Percentiles rank a stretch among this genome's conserved stretches.
Evolutionary conservation across 257 asterid species (phyloP).

Genomic region (Perilla frutescens): DNA sequence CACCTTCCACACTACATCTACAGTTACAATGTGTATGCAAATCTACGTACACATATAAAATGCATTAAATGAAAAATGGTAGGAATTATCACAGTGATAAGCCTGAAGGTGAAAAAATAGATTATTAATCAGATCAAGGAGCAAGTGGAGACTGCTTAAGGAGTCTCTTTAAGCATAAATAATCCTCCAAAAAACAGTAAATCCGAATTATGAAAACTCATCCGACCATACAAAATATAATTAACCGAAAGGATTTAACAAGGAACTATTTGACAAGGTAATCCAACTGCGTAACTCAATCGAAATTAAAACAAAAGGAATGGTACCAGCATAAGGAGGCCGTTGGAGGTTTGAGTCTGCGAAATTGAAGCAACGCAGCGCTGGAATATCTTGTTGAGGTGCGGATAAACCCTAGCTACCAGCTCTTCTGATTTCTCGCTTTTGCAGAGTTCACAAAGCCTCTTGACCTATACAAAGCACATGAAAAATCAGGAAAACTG

Average conservation of each 20-base stretch:
- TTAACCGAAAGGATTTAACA: neutral
- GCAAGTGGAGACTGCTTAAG: neutral
- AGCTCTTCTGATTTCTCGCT: constrained; percentile 78
- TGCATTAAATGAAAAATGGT: neutral
- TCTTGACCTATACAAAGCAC: constrained; percentile 59
- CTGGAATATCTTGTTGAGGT: constrained; percentile 80
- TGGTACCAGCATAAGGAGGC: constrained; percentile 79
- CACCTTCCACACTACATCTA: constrained; percentile 4
- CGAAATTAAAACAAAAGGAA: neutral
- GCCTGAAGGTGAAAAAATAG: neutral
- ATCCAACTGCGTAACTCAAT: neutral
- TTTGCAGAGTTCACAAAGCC: constrained; percentile 72
- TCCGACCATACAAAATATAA: neutral
- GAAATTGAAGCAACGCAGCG: constrained; percentile 76
- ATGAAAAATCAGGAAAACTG: constrained; percentile 15
- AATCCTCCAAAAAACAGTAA: constrained; percentile 1
- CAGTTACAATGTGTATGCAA: neutral
- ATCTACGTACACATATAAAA: neutral
- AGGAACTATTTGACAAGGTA: constrained; percentile 10
- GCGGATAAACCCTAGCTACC: constrained; percentile 83
- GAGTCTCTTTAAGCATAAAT: constrained; percentile 3
- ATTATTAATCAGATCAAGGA: neutral
- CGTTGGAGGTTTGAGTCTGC: constrained; percentile 69
- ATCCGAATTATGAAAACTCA: neutral
- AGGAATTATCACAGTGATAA: neutral